Conservation (phyloP, 208 protist species). For the Crithidia bombi region DNA sequence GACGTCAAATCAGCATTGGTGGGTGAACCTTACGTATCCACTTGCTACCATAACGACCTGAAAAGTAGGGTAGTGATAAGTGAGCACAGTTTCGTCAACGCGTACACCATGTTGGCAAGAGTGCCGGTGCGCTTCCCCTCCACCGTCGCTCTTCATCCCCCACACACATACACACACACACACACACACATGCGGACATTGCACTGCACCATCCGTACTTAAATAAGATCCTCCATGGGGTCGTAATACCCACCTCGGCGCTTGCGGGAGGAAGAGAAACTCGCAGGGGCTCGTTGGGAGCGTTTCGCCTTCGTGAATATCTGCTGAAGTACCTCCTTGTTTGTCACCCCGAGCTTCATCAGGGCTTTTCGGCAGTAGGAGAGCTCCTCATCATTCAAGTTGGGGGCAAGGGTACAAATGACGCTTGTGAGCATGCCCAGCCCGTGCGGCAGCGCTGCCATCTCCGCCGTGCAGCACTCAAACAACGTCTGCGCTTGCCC, state of each 20-base stretch:
- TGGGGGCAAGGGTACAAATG: conserved; percentile 47
- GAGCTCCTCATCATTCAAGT: conserved; percentile 69
- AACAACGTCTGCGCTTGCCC: conserved; percentile 44
- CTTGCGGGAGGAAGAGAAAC: neutral
- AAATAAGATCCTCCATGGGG: conserved; percentile 39
- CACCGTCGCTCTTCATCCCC: neutral
- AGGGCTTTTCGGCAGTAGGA: conserved; percentile 45
- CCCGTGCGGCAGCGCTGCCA: conserved; percentile 38
- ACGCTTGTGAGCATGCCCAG: conserved; percentile 53
- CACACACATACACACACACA: conserved; percentile 2
- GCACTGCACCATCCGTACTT: neutral
- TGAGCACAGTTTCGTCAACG: no score
- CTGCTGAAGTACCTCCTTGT: conserved; percentile 19
- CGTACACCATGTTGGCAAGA: no score
- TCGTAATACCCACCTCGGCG: conserved; percentile 29
- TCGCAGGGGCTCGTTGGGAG: conserved; percentile 2
- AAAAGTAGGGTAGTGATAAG: no score
- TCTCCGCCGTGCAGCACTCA: conserved; percentile 41
- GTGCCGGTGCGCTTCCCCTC: no score
- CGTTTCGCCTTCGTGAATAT: conserved; percentile 33
- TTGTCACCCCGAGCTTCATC: conserved; percentile 19
- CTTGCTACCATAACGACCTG: no score
- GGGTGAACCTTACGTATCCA: no score
- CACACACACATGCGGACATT: no score
- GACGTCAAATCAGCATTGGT: no score